Percentiles rank a stretch among this genome's conserved stretches.
These are phyloP conservation scores for Immersiporthe knoxdaviesiana DNA, from an alignment of 2,329 filamentous ascomycete genomes.

Conservation along the genomic window DNA sequence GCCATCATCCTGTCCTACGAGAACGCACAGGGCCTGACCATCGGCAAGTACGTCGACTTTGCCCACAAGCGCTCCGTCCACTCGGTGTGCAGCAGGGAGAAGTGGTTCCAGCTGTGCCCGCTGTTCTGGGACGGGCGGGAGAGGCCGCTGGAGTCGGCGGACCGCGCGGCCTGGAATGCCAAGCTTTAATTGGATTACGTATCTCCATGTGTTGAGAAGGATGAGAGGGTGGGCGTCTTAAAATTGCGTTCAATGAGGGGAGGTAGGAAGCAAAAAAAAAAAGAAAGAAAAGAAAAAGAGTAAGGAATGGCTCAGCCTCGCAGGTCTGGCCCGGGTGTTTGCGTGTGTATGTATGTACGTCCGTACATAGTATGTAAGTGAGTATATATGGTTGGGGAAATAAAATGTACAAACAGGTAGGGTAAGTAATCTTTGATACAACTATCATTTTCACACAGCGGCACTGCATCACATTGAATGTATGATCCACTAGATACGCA, in stretches of 20 bases:
- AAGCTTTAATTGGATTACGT: constrained; percentile 43
- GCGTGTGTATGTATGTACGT: background rate
- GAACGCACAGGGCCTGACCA: constrained; percentile 36
- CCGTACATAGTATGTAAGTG: background rate
- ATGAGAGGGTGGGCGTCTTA: no score
- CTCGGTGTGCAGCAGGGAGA: constrained; percentile 41
- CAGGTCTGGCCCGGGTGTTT: background rate
- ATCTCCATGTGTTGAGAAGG: no score
- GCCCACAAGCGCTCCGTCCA: constrained; percentile 44
- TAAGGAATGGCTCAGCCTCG: background rate
- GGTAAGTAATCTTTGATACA: no score
- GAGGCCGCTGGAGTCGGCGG: constrained; percentile 46
- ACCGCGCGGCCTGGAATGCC: constrained; percentile 50
- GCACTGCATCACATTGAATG: no score
- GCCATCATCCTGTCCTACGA: constrained; percentile 36
- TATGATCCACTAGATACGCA: no score
- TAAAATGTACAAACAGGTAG: background rate
- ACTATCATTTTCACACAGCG: no score
- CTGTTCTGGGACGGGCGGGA: constrained; percentile 52
- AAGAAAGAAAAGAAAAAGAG: background rate
- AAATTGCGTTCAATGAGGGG: background rate
- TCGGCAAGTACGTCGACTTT: constrained; percentile 43
- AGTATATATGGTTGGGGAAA: background rate
- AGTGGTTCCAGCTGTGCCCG: constrained; percentile 50
- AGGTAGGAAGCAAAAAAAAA: background rate